Conservation (phyloP, 108 stramenopile species). For the Schizochytrium sp. region DNA sequence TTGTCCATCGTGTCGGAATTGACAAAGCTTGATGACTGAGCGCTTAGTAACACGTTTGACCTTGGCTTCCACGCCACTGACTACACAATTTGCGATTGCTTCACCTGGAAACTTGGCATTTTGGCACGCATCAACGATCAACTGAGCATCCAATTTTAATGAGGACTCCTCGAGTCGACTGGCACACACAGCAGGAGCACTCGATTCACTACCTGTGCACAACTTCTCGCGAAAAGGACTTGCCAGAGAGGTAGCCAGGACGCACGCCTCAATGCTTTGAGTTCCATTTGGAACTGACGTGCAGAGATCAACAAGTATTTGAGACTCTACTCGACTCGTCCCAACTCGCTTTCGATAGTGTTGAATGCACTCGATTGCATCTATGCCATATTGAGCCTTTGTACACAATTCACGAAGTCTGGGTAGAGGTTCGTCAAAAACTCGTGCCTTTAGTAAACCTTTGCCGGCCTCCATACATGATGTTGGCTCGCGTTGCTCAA, state of each 20-base stretch:
- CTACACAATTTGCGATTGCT: background rate
- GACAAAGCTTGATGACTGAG: background rate
- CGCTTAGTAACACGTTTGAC: constrained; percentile 43
- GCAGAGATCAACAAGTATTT: background rate
- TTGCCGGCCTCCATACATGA: background rate
- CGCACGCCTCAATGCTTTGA: background rate
- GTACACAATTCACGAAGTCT: background rate
- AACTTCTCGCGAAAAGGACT: background rate
- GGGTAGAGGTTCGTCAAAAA: background rate
- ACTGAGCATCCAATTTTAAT: background rate
- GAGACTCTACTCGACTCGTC: background rate
- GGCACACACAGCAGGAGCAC: background rate
- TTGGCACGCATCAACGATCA: constrained; percentile 21
- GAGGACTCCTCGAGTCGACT: background rate
- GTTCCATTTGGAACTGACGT: constrained; percentile 11
- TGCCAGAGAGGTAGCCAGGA: background rate
- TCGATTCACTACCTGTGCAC: background rate
- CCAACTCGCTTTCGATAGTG: background rate
- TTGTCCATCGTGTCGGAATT: background rate
- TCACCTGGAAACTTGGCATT: background rate
- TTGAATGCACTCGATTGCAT: background rate
- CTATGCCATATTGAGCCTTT: background rate
- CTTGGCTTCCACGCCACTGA: background rate
- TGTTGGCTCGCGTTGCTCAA: background rate
- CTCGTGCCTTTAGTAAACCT: background rate